Evolutionary conservation across 768 basidiomycete species (phyloP).

Genomic region (Lactifluus subvellereus): DNA sequence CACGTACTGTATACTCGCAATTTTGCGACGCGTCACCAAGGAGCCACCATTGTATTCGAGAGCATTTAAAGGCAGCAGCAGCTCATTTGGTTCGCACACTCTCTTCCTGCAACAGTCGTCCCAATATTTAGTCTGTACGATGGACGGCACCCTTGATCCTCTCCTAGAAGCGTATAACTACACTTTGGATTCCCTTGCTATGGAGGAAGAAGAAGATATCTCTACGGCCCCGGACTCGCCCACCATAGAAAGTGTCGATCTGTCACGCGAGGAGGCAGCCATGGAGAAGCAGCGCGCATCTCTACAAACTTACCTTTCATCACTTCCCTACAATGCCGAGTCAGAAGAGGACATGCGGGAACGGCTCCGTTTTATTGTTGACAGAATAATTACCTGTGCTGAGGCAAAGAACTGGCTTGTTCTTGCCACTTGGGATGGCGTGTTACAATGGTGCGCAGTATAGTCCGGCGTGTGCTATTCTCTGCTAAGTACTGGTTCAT

Average conservation of each 20-base stretch:
- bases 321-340: conserved; percentile 71
- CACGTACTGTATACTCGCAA: neutral
- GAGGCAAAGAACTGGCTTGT: conserved; percentile 70
- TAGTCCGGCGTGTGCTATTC: neutral
- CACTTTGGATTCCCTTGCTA: conserved; percentile 31
- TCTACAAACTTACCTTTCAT: conserved; percentile 59
- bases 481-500: neutral
- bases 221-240: conserved; percentile 40
- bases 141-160: conserved; percentile 10
- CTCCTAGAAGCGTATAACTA: conserved; percentile 12
- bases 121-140: conserved; percentile 15
- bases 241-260: conserved; percentile 29
- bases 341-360: conserved; percentile 63
- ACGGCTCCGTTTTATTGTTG: conserved; percentile 62
- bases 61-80: conserved; percentile 14
- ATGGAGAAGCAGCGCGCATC: conserved; percentile 55
- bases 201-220: conserved; percentile 53
- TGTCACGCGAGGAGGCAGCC: conserved; percentile 30
- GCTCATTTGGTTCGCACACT: conserved; percentile 21
- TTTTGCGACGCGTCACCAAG: conserved; percentile 22
- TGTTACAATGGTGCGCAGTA: conserved; percentile 61
- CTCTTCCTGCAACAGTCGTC: conserved; percentile 16
- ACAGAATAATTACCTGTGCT: conserved; percentile 64
- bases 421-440: conserved; percentile 71
- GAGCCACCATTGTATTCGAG: conserved; percentile 7